Base-by-base conservation (phyloP, 345 rosid species). In the thale cress (Arabidopsis thaliana) region DNA sequence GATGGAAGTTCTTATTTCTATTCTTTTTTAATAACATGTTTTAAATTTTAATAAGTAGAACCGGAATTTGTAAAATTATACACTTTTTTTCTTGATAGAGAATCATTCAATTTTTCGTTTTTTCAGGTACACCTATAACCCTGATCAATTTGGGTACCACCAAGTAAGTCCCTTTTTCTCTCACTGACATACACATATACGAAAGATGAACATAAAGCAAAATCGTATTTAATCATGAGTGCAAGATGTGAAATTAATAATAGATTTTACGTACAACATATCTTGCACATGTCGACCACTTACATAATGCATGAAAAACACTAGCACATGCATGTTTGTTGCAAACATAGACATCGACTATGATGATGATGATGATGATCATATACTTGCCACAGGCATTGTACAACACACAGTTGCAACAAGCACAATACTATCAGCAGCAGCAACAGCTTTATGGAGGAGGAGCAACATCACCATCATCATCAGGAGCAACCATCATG, bases 121-220 rank as follows among this genome's bases (percentile, higher is more conserved):
- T 78, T 79, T 41, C 92, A 92, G 93, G 86, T 91, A 84, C 83
- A 78, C 69, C 69, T 89, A 88, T 71, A 66, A 80, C 74, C 81
- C 89, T 70, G 94, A 88, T 36, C 80, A 77, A 42, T 93, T 85
- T 64, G 90, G 90, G 51, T 85, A 90, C 84, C 96, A 84, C 69
- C 94, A 86, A 84, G 96, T 90, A 14, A 42, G 85, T 65, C 62
- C 49, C 49, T 71, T 58, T 75, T 65, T 65, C 65, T 68, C 50
- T 42, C 10, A 49, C 40, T 34, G 52, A 50, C 60, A 34, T 59
- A 33, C 3, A 30, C 40, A 41, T 59, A 62, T 59, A 62, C 72
- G 24, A 14, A 58, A 6, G 34, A 65, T 38, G 49, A 36, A 63
- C 61, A 53, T 73, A 49, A 59, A 67, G 48, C 49, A 68, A 75